These are phyloP conservation scores for Lentinula edodes DNA, from an alignment of 768 basidiomycete genomes.

Conservation along the genomic window DNA sequence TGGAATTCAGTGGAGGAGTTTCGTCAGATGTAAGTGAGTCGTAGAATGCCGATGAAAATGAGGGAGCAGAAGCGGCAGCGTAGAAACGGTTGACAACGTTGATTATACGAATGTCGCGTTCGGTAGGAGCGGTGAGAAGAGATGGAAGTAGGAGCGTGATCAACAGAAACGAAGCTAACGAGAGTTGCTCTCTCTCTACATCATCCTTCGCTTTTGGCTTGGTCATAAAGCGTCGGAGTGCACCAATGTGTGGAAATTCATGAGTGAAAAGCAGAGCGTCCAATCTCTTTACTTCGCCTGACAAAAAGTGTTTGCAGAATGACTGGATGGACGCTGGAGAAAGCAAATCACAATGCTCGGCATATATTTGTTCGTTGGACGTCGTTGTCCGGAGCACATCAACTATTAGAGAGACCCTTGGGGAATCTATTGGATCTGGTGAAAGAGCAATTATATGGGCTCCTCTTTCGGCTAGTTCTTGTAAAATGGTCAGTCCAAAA, in stretches of 20 bases:
- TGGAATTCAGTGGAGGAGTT: conserved; percentile 17
- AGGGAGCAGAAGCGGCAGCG: conserved; percentile 62
- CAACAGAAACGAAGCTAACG: conserved; percentile 73
- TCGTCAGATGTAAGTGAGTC: conserved; percentile 14
- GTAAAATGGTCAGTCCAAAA: conserved; percentile 61
- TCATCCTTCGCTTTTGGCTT: conserved; percentile 23
- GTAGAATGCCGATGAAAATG: conserved; percentile 20
- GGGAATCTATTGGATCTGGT: conserved; percentile 48
- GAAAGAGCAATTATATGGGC: conserved; percentile 78
- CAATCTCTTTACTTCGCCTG: conserved; percentile 59
- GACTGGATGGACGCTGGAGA: conserved; percentile 61
- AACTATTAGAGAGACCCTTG: conserved; percentile 54
- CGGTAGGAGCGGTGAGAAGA: conserved; percentile 77
- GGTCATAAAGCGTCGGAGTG: conserved; percentile 23
- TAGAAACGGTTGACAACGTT: conserved; percentile 87
- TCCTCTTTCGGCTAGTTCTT: conserved; percentile 64
- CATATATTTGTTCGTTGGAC: conserved; percentile 72
- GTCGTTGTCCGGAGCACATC: conserved; percentile 62
- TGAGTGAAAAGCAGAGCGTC: conserved; percentile 78
- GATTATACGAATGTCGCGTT: conserved; percentile 87
- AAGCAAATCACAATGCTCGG: conserved; percentile 70
- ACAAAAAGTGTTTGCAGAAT: conserved; percentile 67
- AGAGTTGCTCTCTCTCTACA: conserved; percentile 37
- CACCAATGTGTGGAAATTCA: conserved; percentile 65
- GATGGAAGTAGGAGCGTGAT: conserved; percentile 74